These are phyloP conservation scores for Davidsoniella australis DNA, from an alignment of 2,329 filamentous ascomycete genomes.

Conservation along the genomic window DNA sequence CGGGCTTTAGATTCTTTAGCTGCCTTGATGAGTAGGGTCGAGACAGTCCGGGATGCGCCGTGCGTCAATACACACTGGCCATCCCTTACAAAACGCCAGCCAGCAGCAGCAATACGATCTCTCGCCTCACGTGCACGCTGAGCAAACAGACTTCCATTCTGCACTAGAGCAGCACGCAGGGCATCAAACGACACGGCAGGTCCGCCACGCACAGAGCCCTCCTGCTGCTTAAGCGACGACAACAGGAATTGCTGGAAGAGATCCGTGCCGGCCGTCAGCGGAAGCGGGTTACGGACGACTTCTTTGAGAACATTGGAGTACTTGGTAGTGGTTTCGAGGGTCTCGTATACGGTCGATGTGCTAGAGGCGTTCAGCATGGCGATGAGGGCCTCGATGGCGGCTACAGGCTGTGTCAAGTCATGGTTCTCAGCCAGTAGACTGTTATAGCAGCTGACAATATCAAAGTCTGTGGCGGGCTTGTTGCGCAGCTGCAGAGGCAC, in stretches of 20 bases:
- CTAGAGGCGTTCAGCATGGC: slow-evolving; percentile 64
- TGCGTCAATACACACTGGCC: slow-evolving; percentile 76
- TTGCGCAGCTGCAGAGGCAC: slow-evolving; percentile 4
- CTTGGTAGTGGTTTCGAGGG: slow-evolving; percentile 64
- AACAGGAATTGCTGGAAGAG: slow-evolving; percentile 91
- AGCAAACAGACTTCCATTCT: slow-evolving; percentile 76
- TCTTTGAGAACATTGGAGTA: slow-evolving; percentile 64
- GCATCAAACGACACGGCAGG: slow-evolving; percentile 47
- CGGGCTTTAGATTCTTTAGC: slow-evolving; percentile 26
- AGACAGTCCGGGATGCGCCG: slow-evolving; percentile 72
- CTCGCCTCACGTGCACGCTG: slow-evolving; percentile 71
- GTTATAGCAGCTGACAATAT: slow-evolving; percentile 39
- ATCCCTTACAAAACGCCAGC: slow-evolving; percentile 61
- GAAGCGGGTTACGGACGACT: slow-evolving; percentile 73
- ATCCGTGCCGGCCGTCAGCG: slow-evolving; percentile 82
- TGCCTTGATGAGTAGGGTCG: slow-evolving; percentile 57
- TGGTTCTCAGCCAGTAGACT: slow-evolving; percentile 46
- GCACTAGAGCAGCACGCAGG: slow-evolving; percentile 65
- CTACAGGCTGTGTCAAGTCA: slow-evolving; percentile 87
- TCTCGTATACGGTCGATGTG: slow-evolving; percentile 82
- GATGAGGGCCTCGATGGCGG: slow-evolving; percentile 82
- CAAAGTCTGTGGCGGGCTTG: slow-evolving; percentile 18
- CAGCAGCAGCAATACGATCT: slow-evolving; percentile 65
- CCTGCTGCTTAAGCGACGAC: slow-evolving; percentile 45
- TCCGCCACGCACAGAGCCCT: slow-evolving; percentile 17